phyloP scores from a whole-genome alignment of 106 monocot genomes.

The Alisma plantagoaquatica region DNA sequence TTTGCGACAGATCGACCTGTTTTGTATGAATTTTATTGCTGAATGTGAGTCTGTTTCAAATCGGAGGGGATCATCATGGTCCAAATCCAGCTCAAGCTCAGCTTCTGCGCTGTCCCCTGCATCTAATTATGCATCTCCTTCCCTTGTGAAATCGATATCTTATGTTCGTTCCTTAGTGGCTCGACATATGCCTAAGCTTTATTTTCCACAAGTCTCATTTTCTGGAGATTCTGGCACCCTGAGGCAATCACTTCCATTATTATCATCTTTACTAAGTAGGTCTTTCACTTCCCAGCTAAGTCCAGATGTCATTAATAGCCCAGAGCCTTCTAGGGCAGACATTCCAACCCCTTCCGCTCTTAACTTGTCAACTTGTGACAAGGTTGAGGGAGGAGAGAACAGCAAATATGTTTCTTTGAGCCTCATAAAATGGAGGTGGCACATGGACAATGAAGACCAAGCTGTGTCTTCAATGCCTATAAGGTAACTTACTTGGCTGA shows the following conservation, averaged over 20 bases:
- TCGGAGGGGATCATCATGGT: slow-evolving; percentile 28
- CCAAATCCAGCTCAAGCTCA: slow-evolving; percentile 20
- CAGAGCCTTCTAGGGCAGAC: slow-evolving; percentile 38
- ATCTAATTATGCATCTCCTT: slow-evolving; percentile 59
- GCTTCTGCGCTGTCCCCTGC: slow-evolving; percentile 13
- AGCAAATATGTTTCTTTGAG: slow-evolving; percentile 54
- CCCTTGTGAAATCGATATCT: slow-evolving; percentile 81
- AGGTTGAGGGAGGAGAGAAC: slow-evolving; percentile 22
- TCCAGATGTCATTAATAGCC: slow-evolving; percentile 35
- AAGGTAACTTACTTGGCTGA: slow-evolving; percentile 22
- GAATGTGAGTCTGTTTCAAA: slow-evolving; percentile 50
- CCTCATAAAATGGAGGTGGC: slow-evolving; percentile 68
- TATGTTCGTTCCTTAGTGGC: slow-evolving; percentile 90
- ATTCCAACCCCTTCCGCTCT: slow-evolving; percentile 22
- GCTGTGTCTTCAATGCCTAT: slow-evolving; percentile 20
- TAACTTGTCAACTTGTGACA: slow-evolving; percentile 22
- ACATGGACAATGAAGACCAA: slow-evolving; percentile 35
- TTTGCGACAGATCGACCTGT: slow-evolving; percentile 72
- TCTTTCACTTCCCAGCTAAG: slow-evolving; percentile 57
- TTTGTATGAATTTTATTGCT: slow-evolving; percentile 61
- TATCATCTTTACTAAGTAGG: slow-evolving; percentile 57
- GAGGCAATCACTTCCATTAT: slow-evolving; percentile 57
- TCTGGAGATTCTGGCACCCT: slow-evolving; percentile 35
- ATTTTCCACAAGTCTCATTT: slow-evolving; percentile 52
- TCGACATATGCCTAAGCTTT: slow-evolving; percentile 73